Base-by-base conservation (phyloP, 148 eudicot species). In the Amaranthus hypochondriacus region DNA sequence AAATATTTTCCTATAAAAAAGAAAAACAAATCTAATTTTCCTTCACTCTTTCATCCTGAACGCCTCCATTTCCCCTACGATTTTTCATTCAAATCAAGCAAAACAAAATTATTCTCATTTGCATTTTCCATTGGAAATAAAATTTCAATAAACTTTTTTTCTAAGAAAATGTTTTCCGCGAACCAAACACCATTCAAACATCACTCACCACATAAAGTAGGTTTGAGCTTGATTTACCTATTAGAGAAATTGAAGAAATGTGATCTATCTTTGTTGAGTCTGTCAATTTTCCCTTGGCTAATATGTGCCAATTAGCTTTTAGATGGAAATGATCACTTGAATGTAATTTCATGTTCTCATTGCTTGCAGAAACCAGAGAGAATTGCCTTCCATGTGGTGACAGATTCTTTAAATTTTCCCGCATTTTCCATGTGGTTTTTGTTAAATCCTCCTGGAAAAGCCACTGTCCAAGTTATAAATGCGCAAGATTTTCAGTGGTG, bases 371-470 rank as follows among this genome's bases (percentile, higher is more conserved):
- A 87, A 73, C 96, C 92, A 44, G 92, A 89, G 90, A 90, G 80
- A 78, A 71, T 87, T 47, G 96, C 86, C 66, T 85, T 96, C 78
- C 99, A 96, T 80, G 80, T 96, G 28, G 92, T 96, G 69, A 96
- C 97, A 61, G 92, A 96, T 84, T 84, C 94, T 78, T 85, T 96
- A 52, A 90, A 90, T 82, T 84, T 86, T 68, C 92, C 89, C 52
- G 92, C 92, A 57, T 81, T 96, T 74, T 88, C 94, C 15, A 89
- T 92, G 96, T 96, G 99, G 99, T 96, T 96, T 83, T 81, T 92
- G 71, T 70, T 85, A 65, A 87, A 92, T 79, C 89, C 96, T 82
- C 94, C 94, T 28, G 86, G 84, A 56, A 86, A 87, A 81, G 93
- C 96, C 77, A 76, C 97, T 58, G 78, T 96, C 66, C 86, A 90